These are phyloP conservation scores for Solanum chiquidenum DNA, from an alignment of 257 asterid species.

Conservation along the genomic window DNA sequence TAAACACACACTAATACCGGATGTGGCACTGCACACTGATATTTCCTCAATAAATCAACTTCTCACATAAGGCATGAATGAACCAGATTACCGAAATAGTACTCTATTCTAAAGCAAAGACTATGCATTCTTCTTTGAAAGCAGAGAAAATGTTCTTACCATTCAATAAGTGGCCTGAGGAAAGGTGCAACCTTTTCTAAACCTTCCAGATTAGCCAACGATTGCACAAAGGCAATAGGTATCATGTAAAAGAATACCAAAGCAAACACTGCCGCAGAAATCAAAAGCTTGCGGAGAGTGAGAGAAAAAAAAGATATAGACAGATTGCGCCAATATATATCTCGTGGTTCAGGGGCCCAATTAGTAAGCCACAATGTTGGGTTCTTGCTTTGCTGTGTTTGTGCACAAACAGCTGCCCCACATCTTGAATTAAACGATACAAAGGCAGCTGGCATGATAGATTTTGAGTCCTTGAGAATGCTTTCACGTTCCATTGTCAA, in stretches of 20 bases:
- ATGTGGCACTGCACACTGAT: not conserved
- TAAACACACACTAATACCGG: not conserved
- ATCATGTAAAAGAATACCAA: conserved; percentile 95
- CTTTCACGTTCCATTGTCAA: conserved; percentile 74
- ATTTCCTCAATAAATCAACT: not conserved
- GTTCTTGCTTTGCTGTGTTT: conserved; percentile 88
- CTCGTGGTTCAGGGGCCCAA: conserved; percentile 99
- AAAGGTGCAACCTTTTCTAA: conserved; percentile 89
- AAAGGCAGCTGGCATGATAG: conserved; percentile 66
- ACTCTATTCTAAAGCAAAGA: not conserved
- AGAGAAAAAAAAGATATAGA: conserved; percentile 79
- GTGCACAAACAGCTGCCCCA: conserved; percentile 98
- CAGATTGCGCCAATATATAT: conserved; percentile 81
- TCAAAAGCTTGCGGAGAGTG: conserved; percentile 58
- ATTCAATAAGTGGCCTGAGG: conserved; percentile 79
- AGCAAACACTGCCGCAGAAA: conserved; percentile 58
- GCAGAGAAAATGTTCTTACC: conserved; percentile 35
- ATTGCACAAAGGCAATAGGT: conserved; percentile 95
- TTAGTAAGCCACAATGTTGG: conserved; percentile 83
- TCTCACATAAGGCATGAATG: not conserved
- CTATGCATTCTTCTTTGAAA: not conserved
- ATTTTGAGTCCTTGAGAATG: conserved; percentile 62
- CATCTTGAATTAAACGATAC: conserved; percentile 91
- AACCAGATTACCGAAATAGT: not conserved
- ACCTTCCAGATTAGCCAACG: conserved; percentile 94